These are phyloP conservation scores for Vigna angularis DNA, from an alignment of 306 rosid genomes.

Conservation along the genomic window DNA sequence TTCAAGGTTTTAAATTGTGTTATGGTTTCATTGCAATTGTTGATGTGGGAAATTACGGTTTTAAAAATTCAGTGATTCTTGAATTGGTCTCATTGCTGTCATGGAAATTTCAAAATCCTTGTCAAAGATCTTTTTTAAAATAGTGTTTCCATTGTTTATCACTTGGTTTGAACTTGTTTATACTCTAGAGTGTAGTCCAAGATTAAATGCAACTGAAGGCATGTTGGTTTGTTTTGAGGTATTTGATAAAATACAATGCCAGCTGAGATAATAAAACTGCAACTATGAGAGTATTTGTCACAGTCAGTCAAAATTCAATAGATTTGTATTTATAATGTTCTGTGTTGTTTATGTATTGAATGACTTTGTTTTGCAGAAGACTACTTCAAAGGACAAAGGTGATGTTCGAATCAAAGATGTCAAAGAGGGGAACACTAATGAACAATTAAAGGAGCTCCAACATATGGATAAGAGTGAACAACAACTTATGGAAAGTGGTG, in stretches of 20 bases:
- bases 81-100: no score
- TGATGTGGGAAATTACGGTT: no score
- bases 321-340: conserved; percentile 23
- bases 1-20: no score
- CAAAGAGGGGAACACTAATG: conserved; percentile 43
- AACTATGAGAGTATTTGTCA: not conserved
- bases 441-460: conserved; percentile 43
- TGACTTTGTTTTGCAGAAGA: conserved; percentile 43
- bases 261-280: not conserved
- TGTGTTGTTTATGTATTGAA: not conserved
- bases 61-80: no score
- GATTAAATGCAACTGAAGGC: not conserved
- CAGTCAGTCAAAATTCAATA: conserved; percentile 7
- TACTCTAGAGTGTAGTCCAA: not conserved
- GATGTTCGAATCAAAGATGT: conserved; percentile 38
- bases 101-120: no score
- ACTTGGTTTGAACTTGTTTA: not conserved
- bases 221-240: not conserved
- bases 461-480: conserved; percentile 41
- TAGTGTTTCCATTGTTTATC: not conserved
- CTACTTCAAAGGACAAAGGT: conserved; percentile 43
- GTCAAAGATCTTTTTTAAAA: no score
- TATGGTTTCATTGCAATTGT: no score
- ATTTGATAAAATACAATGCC: not conserved
- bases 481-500: conserved; percentile 28